phyloP scores from a whole-genome alignment of 2,329 filamentous ascomycete genomes.

The Stagonosporopsis rhizophila region DNA sequence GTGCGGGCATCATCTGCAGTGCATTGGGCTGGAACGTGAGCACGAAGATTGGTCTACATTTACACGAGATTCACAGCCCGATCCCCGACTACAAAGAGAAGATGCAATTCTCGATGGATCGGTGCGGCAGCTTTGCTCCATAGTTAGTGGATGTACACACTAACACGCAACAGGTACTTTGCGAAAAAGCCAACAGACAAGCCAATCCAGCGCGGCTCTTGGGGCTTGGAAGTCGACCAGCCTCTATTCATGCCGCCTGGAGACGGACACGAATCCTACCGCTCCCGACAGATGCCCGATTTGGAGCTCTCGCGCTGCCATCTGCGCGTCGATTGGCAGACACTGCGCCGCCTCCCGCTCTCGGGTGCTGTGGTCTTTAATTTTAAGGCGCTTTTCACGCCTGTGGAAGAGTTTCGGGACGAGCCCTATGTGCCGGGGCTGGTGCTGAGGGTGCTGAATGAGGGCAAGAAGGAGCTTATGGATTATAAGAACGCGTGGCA shows the following conservation, averaged over 20 bases:
- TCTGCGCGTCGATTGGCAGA: constrained; percentile 88
- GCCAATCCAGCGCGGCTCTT: constrained; percentile 83
- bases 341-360: constrained; percentile 77
- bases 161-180: constrained; percentile 68
- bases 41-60: constrained; percentile 73
- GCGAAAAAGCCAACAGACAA: constrained; percentile 75
- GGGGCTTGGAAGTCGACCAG: constrained; percentile 78
- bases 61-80: constrained; percentile 74
- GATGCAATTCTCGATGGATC: constrained; percentile 87
- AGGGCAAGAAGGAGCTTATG: constrained; percentile 75
- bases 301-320: constrained; percentile 67
- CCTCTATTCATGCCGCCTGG: constrained; percentile 78
- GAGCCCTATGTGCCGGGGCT: constrained; percentile 77
- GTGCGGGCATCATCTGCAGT: constrained; percentile 79
- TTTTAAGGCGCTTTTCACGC: constrained; percentile 86
- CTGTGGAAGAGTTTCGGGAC: constrained; percentile 70
- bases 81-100: constrained; percentile 88
- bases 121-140: constrained; percentile 53
- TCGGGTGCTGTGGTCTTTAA: constrained; percentile 82
- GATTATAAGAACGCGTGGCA: constrained; percentile 85
- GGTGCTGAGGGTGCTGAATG: constrained; percentile 70
- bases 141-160: background rate
- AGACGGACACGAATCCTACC: constrained; percentile 68
- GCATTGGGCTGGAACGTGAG: constrained; percentile 80
- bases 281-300: constrained; percentile 63